phyloP scores from a whole-genome alignment of 2,329 filamentous ascomycete species.

The Fusarium palustre region DNA sequence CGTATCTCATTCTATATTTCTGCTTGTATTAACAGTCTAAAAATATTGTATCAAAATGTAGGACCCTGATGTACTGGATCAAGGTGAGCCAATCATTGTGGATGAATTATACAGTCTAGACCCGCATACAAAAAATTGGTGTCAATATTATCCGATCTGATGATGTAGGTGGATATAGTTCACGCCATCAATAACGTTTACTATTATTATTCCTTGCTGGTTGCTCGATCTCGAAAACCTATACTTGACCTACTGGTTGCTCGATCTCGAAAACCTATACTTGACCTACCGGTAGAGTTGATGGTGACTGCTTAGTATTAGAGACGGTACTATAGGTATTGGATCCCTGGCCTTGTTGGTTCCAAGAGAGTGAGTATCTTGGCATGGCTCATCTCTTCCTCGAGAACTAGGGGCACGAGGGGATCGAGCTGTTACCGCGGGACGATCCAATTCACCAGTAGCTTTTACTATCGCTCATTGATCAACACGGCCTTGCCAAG shows the following conservation, averaged over 20 bases:
- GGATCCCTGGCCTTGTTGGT: not conserved
- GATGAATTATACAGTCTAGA: conserved; percentile 7
- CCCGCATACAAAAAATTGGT: not conserved
- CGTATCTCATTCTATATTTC: not conserved
- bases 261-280: not conserved
- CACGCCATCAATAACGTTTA: not conserved
- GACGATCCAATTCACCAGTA: too few relatives aligned
- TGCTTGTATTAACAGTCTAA: not conserved
- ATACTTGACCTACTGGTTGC: not conserved
- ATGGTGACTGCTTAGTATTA: not conserved
- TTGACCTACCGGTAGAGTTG: not conserved
- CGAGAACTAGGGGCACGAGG: not conserved
- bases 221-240: not conserved
- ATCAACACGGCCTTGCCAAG: not conserved
- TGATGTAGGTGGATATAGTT: not conserved
- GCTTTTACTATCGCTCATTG: not conserved
- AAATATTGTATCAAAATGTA: not conserved
- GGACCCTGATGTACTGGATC: not conserved
- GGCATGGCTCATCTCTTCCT: not conserved
- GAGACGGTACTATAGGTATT: not conserved
- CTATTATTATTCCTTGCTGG: not conserved
- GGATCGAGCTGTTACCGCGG: not conserved
- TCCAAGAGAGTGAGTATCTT: not conserved
- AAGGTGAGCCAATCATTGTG: conserved; percentile 5
- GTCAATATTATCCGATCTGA: not conserved